Evolutionary conservation across 148 eudicot genomes (phyloP), one percentile per base, ranked within the genome.

Genomic region (Rhododendron simsii): DNA sequence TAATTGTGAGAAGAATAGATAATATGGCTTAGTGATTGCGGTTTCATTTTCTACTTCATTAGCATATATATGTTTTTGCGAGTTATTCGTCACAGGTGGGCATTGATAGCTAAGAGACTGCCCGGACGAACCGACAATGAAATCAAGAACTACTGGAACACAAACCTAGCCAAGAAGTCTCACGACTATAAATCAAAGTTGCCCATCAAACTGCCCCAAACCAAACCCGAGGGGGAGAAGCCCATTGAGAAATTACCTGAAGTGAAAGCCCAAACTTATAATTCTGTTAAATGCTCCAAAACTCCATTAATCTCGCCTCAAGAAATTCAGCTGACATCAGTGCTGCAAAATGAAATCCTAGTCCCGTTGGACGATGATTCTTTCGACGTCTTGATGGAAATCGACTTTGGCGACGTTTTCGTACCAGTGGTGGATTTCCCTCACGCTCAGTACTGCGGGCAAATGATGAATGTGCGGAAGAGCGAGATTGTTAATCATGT

Each of bases 61-160:
- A 55, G 61, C 61, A 16, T 4, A 3, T 41, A 41, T 6, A 41
- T 41, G 45, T 51, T 51, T 51, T 51, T 51, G 55, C 16, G 10
- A 51, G 10, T 51, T 51, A 1, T 11, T 51, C 15, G 4, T 11
- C 55, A 71, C 74, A 89, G 91, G 57, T 89, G 91, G 91, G 83
- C 91, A 13, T 45, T 89, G 35, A 89, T 89, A 77, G 91, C 89
- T 14, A 87, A 89, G 3, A 81, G 91, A 2, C 84, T 89, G 35
- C 91, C 91, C 0, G 91, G 90, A 65, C 81, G 90, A 89, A 89
- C 90, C 51, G 90, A 86, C 77, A 89, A 89, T 87, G 90, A 89
- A 87, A 89, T 89, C 14, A 89, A 89, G 74, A 89, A 87, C 45
- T 89, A 87, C 13, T 87, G 91, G 87, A 89, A 89, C 65, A 85